A percentile compares a stretch with the other conserved stretches of the same genome.
Evolutionary conservation across 2,329 filamentous ascomycete species (phyloP).

Genomic region (Davidsoniella neocaledoniae): DNA sequence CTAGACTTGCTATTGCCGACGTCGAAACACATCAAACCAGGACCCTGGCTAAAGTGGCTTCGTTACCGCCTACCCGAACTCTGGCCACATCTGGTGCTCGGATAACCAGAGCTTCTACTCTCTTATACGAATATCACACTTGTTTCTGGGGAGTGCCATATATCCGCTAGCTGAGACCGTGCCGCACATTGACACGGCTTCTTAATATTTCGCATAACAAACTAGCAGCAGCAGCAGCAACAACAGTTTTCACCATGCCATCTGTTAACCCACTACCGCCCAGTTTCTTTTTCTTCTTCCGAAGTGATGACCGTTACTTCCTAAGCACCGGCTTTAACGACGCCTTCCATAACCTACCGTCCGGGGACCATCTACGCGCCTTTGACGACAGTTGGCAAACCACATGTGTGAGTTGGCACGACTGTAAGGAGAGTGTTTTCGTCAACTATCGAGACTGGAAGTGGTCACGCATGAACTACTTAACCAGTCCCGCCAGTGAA

Average conservation of each 20-base stretch:
- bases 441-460: constrained; percentile 9
- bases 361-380: neutral
- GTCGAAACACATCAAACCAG: too few species aligned
- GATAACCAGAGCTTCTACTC: too few species aligned
- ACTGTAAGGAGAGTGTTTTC: constrained; percentile 2
- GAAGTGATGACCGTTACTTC: constrained; percentile 9
- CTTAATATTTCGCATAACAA: neutral
- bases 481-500: constrained; percentile 6
- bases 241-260: neutral
- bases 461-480: constrained; percentile 2
- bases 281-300: constrained; percentile 12
- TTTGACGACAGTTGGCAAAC: constrained; percentile 6
- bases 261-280: constrained; percentile 1
- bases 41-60: neutral
- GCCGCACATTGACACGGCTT: neutral
- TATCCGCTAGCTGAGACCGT: neutral
- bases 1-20: too few species aligned
- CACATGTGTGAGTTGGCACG: constrained; percentile 4
- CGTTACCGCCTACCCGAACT: too few species aligned
- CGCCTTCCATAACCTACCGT: constrained; percentile 6
- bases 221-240: too few species aligned
- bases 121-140: neutral
- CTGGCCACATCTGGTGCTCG: too few species aligned
- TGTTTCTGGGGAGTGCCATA: too few species aligned
- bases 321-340: constrained; percentile 10